phyloP scores from a whole-genome alignment of 768 basidiomycete species.

The Leccinum broughii region DNA sequence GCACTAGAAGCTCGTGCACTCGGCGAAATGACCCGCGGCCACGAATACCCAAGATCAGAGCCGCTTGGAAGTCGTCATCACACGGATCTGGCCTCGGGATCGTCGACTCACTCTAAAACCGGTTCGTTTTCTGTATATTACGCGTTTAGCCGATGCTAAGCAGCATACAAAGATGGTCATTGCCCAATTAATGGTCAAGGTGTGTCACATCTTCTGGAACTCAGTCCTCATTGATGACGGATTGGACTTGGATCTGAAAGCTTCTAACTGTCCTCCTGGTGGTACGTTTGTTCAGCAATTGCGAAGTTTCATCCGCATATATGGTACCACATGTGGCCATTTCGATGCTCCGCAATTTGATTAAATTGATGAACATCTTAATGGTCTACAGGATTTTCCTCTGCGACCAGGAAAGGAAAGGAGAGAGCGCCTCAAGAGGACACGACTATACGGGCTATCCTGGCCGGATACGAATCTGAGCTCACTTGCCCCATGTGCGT shows the following conservation, averaged over 20 bases:
- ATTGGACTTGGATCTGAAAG: not conserved
- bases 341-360: slow-evolving; percentile 6
- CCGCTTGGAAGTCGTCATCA: not conserved
- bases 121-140: slow-evolving; percentile 11
- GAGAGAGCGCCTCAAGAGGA: slow-evolving; percentile 33
- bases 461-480: slow-evolving; percentile 61
- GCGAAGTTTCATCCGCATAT: not conserved
- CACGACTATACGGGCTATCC: slow-evolving; percentile 28
- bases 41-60: not conserved
- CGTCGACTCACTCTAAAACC: not conserved
- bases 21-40: slow-evolving; percentile 10
- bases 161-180: slow-evolving; percentile 9
- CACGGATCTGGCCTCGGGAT: not conserved
- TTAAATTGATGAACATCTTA: slow-evolving; percentile 6
- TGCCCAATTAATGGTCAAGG: not conserved
- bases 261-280: not conserved
- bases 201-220: slow-evolving; percentile 11
- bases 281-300: slow-evolving; percentile 21
- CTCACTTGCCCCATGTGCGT: slow-evolving; percentile 73
- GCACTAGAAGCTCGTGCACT: slow-evolving; percentile 42
- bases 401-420: slow-evolving; percentile 47
- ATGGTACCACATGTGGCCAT: not conserved
- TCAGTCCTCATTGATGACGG: not conserved
- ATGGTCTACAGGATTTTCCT: not conserved
- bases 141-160: not conserved